These are phyloP conservation scores for Epichloe elymi DNA, from an alignment of 2,329 filamentous ascomycete species.

Conservation along the genomic window DNA sequence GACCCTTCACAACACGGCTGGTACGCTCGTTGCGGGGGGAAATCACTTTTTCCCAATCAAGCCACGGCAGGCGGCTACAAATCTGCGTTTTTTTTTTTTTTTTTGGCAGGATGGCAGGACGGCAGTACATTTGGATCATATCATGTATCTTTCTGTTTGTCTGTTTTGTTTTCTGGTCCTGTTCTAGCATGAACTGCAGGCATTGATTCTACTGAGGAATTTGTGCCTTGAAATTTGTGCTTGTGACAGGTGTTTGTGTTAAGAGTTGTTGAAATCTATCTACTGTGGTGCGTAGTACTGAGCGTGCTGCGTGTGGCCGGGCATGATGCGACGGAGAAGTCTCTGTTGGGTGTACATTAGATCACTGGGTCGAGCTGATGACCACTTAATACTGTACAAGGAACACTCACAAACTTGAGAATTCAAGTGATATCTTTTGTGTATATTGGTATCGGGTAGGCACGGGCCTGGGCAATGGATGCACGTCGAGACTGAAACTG, in stretches of 20 bases:
- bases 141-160: neutral
- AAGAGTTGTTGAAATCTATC: too few species aligned
- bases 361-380: too few species aligned
- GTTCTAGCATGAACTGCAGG: neutral
- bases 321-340: too few species aligned
- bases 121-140: neutral
- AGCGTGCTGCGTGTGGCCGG: too few species aligned
- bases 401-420: too few species aligned
- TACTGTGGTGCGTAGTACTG: too few species aligned
- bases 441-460: too few species aligned
- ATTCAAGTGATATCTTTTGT: too few species aligned
- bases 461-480: too few species aligned
- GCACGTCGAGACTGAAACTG: too few species aligned
- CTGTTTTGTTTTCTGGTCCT: neutral
- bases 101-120: neutral
- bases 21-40: slow-evolving; percentile 2
- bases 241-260: neutral
- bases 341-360: too few species aligned
- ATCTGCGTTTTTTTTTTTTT: neutral
- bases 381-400: too few species aligned
- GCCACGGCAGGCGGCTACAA: neutral
- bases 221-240: neutral
- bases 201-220: neutral
- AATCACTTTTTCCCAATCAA: neutral
- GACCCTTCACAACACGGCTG: slow-evolving; percentile 1